Evolutionary conservation across 495 filamentous ascomycete species (phyloP), one percentile per base, ranked within the genome.

Genomic region (Penicillium arizonense): DNA sequence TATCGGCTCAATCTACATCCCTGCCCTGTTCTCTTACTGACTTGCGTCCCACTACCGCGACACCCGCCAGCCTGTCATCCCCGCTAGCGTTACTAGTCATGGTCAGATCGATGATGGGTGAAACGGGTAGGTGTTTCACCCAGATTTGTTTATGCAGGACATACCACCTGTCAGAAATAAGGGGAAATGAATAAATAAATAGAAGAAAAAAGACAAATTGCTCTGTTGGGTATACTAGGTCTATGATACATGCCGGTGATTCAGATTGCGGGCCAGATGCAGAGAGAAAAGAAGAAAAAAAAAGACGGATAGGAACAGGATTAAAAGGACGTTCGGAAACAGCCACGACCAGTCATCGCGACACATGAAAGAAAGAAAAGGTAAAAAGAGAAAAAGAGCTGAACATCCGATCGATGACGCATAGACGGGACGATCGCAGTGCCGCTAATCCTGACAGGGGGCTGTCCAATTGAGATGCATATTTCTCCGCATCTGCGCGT

Each of bases 211-310:
- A 62, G 53, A 57, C 37, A 61, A 59, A 63, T 62, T 68, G 69
- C 68, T 65, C 55, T 58, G 70, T 60, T 62, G 68, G 72, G 72
- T 75, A 75, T 75, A 73, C 70, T 73, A 72, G 68, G 64, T 75
- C 72, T 75, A 75, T 75, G 66, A 60, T 73, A 75, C 70, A 75
- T 64, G 65, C 65, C 62, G 65, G 57, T 61, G 64, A 65, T 69
- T 68, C 61, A 61, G 46, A 59, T 56, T 57, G 28, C 57, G 61
- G 61, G 57, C 57, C 55, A 56, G 52, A 61, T 61, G 56, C 54
- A 55, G 45, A 47, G 56, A 16, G 56, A 56, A 49, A 49, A 45
- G 59, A 33, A 46, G 47, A 50, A 54, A 53, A 43, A 14, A 4
- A 36, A 57, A 49, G 30, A 7, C 37, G 45, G 42, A 48, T 47